Base-by-base conservation (phyloP, 768 basidiomycete species). In the Exsudoporus frostii region DNA sequence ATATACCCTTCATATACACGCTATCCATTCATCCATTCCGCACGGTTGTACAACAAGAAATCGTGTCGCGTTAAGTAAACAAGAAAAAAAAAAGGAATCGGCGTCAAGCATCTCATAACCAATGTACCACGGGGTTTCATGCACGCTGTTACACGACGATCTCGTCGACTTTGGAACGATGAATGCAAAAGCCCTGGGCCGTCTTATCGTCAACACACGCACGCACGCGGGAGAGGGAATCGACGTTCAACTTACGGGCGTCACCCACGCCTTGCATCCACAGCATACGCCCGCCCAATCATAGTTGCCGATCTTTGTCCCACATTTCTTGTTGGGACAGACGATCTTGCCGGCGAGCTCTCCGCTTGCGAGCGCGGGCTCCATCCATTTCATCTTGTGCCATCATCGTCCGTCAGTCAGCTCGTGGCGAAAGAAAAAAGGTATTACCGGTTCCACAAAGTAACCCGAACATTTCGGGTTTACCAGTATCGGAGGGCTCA, bases 281-380 rank as follows among this genome's bases (percentile, higher is more conserved):
- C 94, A 96, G 62, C 86, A 82, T 27, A 91, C 84, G 0, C 96
- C 96, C 5, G 94, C 92, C 97, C 97, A 99, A 66, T 97, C 94
- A 61, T 86, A 98, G 67, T 91, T 97, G 3, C 97, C 97, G 17
- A 99, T 77, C 73, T 99, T 99, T 24, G 82, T 85, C 3, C 80
- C 79, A 62, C 97, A 99, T 64, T 90, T 93, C 62, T 85, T 79
- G 69, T 95, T 96, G 4, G 97, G 97, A 62, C 97, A 99, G 0
- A 81, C 54, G 59, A 99, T 90, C 77, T 94, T 97, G 17, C 97
- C 97, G 0, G 85, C 81, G 34, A 95, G 73, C 40, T 84, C 78
- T 0, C 93, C 95, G n/a, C 74, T 69, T 33, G 83, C 77, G 9
- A 98, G 73, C 60, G 88, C 81, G 5, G 85, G 79, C 45, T 92